A percentile compares a stretch with the other conserved stretches of the same genome.
phyloP scores from a whole-genome alignment of 2,329 filamentous ascomycete species.

The Leptographium procerum region DNA sequence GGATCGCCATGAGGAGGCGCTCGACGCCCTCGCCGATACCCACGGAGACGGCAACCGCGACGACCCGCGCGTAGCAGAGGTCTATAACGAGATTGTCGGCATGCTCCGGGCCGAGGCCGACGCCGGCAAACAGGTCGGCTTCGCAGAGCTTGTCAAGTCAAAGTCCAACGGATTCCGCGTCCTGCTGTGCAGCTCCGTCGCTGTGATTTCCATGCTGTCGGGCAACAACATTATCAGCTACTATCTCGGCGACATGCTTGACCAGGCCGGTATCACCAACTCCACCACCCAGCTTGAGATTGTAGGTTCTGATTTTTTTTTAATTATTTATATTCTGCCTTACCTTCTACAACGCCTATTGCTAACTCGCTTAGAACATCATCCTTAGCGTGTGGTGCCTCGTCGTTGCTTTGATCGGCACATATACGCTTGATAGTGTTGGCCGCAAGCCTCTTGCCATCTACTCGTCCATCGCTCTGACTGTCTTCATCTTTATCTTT shows the following conservation, averaged over 20 bases:
- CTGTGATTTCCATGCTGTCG: background rate
- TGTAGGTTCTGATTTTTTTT: background rate
- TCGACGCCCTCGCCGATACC: conserved; percentile 20
- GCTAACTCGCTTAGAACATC: background rate
- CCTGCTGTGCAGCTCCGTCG: background rate
- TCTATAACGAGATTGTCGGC: background rate
- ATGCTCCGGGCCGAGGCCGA: conserved; percentile 2
- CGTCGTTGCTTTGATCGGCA: conserved; percentile 11
- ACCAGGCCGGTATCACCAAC: conserved; percentile 5
- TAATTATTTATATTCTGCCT: background rate
- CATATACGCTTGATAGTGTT: conserved; percentile 13
- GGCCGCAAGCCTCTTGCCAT: conserved; percentile 11
- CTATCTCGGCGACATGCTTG: conserved; percentile 3
- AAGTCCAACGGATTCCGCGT: conserved; percentile 1
- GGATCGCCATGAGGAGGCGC: conserved; percentile 16
- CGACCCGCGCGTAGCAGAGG: background rate
- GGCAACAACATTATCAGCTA: conserved; percentile 11
- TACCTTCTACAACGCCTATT: too few species aligned
- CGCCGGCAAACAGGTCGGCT: background rate
- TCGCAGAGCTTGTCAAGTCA: background rate
- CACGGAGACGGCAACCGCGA: conserved; percentile 22
- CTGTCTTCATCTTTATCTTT: conserved; percentile 26
- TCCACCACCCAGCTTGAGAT: conserved; percentile 2
- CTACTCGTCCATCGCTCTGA: background rate
- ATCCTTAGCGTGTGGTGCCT: conserved; percentile 8